Conservation (phyloP, 805 yeast species). For the Ogataea thermomethanolica region DNA sequence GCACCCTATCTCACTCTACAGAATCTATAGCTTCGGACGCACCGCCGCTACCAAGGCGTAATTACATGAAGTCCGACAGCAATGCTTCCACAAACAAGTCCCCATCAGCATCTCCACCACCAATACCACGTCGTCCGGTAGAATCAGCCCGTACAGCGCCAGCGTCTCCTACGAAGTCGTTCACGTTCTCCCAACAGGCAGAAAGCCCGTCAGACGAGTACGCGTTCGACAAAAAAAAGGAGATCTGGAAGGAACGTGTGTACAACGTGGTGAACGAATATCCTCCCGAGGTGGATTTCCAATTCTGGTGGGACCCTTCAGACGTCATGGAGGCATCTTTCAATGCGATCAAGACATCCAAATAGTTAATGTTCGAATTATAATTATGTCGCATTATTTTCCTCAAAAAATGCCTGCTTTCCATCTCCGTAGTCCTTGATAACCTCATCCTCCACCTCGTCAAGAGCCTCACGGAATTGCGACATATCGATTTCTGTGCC, state of each 20-base stretch:
- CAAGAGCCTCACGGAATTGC: constrained; percentile 52
- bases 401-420: constrained; percentile 34
- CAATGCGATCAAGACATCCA: constrained; percentile 11
- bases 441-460: constrained; percentile 46
- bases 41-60: constrained; percentile 14
- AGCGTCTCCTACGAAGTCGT: constrained; percentile 7
- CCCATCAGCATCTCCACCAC: constrained; percentile 12
- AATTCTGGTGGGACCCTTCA: constrained; percentile 41
- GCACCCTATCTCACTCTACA: constrained; percentile 6
- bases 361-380: background rate
- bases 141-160: constrained; percentile 5
- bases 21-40: constrained; percentile 5
- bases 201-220: constrained; percentile 12
- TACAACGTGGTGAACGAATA: constrained; percentile 38
- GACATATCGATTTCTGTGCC: constrained; percentile 57
- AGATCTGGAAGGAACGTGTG: constrained; percentile 55
- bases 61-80: constrained; percentile 3
- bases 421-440: constrained; percentile 79
- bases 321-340: constrained; percentile 38
- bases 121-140: constrained; percentile 13
- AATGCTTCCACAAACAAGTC: constrained; percentile 3
- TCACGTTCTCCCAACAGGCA: constrained; percentile 7
- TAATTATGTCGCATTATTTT: constrained; percentile 17
- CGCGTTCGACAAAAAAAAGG: constrained; percentile 46
- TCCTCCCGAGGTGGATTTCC: constrained; percentile 38